Evolutionary conservation across 2,329 filamentous ascomycete genomes (phyloP).

Genomic region (Rugonectria rugulosa): DNA sequence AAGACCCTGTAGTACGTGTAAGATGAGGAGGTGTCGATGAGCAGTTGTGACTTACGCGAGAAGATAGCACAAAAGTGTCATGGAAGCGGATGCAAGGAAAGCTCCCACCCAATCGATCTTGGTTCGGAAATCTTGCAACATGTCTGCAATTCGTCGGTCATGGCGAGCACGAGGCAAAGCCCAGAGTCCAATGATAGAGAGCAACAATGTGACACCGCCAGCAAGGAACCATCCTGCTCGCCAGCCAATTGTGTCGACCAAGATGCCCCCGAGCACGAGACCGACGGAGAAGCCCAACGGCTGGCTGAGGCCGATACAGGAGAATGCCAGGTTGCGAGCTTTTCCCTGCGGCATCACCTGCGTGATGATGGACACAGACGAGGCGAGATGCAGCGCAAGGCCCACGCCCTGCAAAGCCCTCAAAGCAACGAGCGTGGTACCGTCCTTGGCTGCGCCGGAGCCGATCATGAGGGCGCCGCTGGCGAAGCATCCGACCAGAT

Average conservation of each 20-base stretch:
- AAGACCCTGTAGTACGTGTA: conserved; percentile 37
- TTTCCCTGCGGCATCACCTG: conserved; percentile 41
- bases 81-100: conserved; percentile 52
- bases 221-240: conserved; percentile 54
- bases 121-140: conserved; percentile 32
- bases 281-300: conserved; percentile 60
- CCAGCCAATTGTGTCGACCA: conserved; percentile 58
- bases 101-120: conserved; percentile 65
- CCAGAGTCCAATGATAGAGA: conserved; percentile 47
- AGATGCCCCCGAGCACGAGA: conserved; percentile 56
- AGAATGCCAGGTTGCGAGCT: conserved; percentile 50
- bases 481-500: conserved; percentile 44
- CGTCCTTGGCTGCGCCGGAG: conserved; percentile 39
- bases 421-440: conserved; percentile 47
- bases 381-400: conserved; percentile 45
- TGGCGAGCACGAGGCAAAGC: conserved; percentile 41
- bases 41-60: conserved; percentile 52
- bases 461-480: conserved; percentile 43
- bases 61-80: conserved; percentile 61
- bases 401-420: conserved; percentile 51
- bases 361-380: conserved; percentile 46
- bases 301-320: conserved; percentile 54
- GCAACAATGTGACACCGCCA: conserved; percentile 44
- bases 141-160: conserved; percentile 34
- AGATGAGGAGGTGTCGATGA: background rate